Base-by-base conservation (phyloP, 164 flowering plant genomes). In the Paratinospora sagittata region DNA sequence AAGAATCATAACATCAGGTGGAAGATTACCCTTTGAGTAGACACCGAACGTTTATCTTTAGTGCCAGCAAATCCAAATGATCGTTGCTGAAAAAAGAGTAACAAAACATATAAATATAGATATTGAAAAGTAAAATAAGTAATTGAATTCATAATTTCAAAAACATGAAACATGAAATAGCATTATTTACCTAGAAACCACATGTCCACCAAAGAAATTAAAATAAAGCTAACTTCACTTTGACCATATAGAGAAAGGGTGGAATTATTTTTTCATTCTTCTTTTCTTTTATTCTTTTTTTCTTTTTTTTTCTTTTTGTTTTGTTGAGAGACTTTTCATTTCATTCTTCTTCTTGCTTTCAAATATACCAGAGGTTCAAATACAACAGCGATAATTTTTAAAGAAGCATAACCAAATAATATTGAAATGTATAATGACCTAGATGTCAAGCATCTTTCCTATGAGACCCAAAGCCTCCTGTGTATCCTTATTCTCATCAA, bases 401-500 rank as follows among this genome's bases (percentile, higher is more conserved):
- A 14, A 33, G 10, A 47, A 27, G 36, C 36, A 47, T 34, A 1
- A 19, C 6, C 8, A 68, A 17, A 49, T 49, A 10, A 5, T 23
- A 47, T 17, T 30, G 17, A n/a, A 8, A 34, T 23, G 39, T 12
- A 43, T 39, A 33, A 55, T n/a, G n/a, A n/a, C n/a, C n/a, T n/a
- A n/a, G n/a, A n/a, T n/a, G n/a, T n/a, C n/a, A n/a, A n/a, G n/a
- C 99, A 95, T 95, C 83, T 91, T 91, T 72, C 90, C 98, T 63
- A 95, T 87, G 73, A 95, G 34, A 68, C 91, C 85, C 69, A 95
- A 74, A 60, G 97, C 95, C 77, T 95, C 99, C 62, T 95, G 99
- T 43, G 99, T 92, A 62, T 92, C 97, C 85, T 95, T 95, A 79
- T 95, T 95, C 84, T 92, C 98, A n/a, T n/a, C n/a, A n/a, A n/a